Conservation (phyloP, 257 asterid genomes). For the Agastache rugosa region DNA sequence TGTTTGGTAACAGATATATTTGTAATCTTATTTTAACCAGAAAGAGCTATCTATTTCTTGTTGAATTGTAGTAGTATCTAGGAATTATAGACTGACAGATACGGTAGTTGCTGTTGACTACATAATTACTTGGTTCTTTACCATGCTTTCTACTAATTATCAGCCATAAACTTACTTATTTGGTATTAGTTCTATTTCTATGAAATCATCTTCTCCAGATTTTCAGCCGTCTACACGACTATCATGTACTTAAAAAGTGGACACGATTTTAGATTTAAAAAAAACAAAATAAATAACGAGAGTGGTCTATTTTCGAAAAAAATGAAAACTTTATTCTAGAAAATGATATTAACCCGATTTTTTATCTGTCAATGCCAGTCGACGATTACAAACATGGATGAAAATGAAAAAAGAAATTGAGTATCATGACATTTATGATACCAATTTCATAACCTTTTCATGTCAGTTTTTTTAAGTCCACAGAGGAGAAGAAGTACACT, state of each 20-base stretch:
- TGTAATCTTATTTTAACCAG: conserved; percentile 27
- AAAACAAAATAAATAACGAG: too few species aligned
- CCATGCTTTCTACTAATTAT: background rate
- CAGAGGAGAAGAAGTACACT: too few species aligned
- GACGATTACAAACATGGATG: too few species aligned
- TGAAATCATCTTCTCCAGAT: background rate
- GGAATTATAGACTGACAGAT: conserved; percentile 29
- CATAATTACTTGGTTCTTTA: background rate
- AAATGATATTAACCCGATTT: too few species aligned
- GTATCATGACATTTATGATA: background rate
- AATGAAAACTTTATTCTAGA: too few species aligned
- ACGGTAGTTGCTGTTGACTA: conserved; percentile 24
- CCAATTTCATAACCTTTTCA: background rate
- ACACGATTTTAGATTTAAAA: too few species aligned
- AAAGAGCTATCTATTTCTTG: conserved; percentile 13
- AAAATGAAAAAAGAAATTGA: too few species aligned
- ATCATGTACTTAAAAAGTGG: too few species aligned
- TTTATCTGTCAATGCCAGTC: too few species aligned
- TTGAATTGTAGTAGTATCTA: conserved; percentile 20
- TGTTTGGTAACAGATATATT: background rate
- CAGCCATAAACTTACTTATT: too few species aligned
- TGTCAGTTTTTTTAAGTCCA: background rate
- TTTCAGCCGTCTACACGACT: too few species aligned
- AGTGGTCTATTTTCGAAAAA: too few species aligned
- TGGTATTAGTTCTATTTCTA: background rate